A percentile compares a stretch with the other conserved stretches of the same genome.
phyloP scores from a whole-genome alignment of 495 filamentous ascomycete species.

The Bacidia gigantensis region DNA sequence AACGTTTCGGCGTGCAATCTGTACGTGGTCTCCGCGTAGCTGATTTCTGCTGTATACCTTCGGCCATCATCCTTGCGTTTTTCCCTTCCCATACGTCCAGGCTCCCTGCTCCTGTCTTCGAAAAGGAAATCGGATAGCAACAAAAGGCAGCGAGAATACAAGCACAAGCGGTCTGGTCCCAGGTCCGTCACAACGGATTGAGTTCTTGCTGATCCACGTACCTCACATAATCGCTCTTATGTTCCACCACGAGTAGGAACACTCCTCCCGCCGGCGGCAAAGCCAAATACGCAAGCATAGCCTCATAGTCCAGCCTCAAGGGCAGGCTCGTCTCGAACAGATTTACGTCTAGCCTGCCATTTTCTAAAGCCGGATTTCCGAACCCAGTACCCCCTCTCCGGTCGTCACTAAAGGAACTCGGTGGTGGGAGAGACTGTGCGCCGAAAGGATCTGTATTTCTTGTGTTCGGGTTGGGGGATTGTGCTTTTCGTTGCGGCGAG shows the following conservation, averaged over 20 bases:
- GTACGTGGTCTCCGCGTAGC: too few species aligned
- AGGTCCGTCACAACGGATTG: not conserved
- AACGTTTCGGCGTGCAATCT: too few species aligned
- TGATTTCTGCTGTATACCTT: too few species aligned
- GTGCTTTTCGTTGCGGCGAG: slow-evolving; percentile 31
- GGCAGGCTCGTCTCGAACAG: slow-evolving; percentile 76
- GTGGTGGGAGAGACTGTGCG: slow-evolving; percentile 26
- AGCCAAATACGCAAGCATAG: slow-evolving; percentile 76
- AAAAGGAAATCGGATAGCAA: not conserved
- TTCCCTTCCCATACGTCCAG: too few species aligned
- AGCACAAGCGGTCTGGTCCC: slow-evolving; percentile 2
- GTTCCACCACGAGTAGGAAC: slow-evolving; percentile 69
- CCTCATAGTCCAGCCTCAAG: slow-evolving; percentile 74
- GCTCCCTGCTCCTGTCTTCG: too few species aligned
- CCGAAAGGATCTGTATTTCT: slow-evolving; percentile 21
- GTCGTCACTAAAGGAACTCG: slow-evolving; percentile 8
- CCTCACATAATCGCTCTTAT: slow-evolving; percentile 95
- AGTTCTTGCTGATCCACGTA: slow-evolving; percentile 29
- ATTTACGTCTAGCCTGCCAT: slow-evolving; percentile 55
- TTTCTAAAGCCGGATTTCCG: slow-evolving; percentile 24
- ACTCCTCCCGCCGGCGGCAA: slow-evolving; percentile 80
- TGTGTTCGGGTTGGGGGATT: slow-evolving; percentile 17
- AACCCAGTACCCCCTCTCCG: slow-evolving; percentile 4
- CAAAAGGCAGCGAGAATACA: not conserved
- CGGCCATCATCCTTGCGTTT: too few species aligned